These are phyloP conservation scores for Phytophthora pluvialis DNA, from an alignment of 352 stramenopile species.

Conservation along the genomic window DNA sequence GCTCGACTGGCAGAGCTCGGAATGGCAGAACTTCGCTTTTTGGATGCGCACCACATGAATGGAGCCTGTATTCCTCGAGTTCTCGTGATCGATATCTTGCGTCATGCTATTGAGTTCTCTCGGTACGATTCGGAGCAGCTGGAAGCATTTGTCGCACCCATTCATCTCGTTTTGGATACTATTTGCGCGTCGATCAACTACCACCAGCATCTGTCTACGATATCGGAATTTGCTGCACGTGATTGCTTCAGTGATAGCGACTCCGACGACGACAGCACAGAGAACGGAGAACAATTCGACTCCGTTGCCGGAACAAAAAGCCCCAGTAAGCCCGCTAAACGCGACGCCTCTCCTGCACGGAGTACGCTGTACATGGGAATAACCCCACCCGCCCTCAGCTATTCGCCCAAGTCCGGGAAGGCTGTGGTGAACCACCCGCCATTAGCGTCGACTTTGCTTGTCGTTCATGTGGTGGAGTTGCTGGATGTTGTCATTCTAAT, in stretches of 20 bases:
- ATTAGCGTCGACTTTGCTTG: slow-evolving; percentile 65
- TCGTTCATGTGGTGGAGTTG: slow-evolving; percentile 71
- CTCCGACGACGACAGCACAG: slow-evolving; percentile 53
- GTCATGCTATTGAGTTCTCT: slow-evolving; percentile 59
- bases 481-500: slow-evolving; percentile 67
- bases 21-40: slow-evolving; percentile 66
- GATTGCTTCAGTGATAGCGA: slow-evolving; percentile 83
- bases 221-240: slow-evolving; percentile 71
- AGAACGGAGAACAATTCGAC: slow-evolving; percentile 29
- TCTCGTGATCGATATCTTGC: slow-evolving; percentile 67
- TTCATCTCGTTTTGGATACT: slow-evolving; percentile 61
- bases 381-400: slow-evolving; percentile 33
- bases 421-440: slow-evolving; percentile 66
- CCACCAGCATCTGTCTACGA: slow-evolving; percentile 76
- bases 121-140: slow-evolving; percentile 45
- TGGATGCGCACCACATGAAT: slow-evolving; percentile 63
- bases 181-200: slow-evolving; percentile 81
- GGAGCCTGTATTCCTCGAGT: slow-evolving; percentile 52
- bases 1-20: slow-evolving; percentile 60
- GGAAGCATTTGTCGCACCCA: slow-evolving; percentile 53
- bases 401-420: slow-evolving; percentile 56
- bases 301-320: slow-evolving; percentile 9
- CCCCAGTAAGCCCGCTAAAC: slow-evolving; percentile 29
- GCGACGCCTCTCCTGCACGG: slow-evolving; percentile 9
- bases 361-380: slow-evolving; percentile 33